phyloP scores from a whole-genome alignment of 257 asterid species.

The Jacaranda copaia region DNA sequence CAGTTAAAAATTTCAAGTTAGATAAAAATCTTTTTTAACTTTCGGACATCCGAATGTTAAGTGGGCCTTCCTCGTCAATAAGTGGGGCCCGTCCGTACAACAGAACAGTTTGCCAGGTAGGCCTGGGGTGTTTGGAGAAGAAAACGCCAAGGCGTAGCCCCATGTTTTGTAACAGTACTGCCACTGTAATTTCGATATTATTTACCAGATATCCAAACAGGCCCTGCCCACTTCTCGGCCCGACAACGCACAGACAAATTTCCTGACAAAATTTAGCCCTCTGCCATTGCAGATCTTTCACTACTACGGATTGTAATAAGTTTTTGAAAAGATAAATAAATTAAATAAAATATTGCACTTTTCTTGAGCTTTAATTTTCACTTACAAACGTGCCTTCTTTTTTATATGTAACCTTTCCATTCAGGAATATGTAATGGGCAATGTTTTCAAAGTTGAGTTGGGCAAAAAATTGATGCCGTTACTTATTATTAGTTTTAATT shows the following conservation, averaged over 20 bases:
- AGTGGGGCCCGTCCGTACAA: slow-evolving; percentile 28
- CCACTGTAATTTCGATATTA: slow-evolving; percentile 14
- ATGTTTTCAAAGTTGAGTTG: too few species aligned
- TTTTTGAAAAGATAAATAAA: neutral
- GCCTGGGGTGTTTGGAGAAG: slow-evolving; percentile 7
- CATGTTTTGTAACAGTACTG: neutral
- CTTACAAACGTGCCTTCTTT: too few species aligned
- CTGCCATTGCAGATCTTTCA: neutral
- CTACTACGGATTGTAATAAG: neutral
- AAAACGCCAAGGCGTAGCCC: slow-evolving; percentile 27
- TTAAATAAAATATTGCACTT: too few species aligned
- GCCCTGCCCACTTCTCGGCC: slow-evolving; percentile 24
- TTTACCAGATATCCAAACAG: slow-evolving; percentile 34
- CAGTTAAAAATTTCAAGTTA: too few species aligned
- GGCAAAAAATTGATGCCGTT: too few species aligned
- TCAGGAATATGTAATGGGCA: too few species aligned
- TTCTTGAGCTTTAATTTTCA: too few species aligned
- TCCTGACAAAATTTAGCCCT: slow-evolving; percentile 24
- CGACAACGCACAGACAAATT: slow-evolving; percentile 13
- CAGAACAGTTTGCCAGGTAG: neutral
- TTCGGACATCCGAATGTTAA: neutral
- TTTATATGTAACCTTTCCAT: too few species aligned
- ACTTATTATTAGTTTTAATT: too few species aligned
- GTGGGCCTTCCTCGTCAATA: slow-evolving; percentile 19
- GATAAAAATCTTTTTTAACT: too few species aligned